Evolutionary conservation across 2,329 filamentous ascomycete species (phyloP).

Genomic region (Stemphylium lycopersici): DNA sequence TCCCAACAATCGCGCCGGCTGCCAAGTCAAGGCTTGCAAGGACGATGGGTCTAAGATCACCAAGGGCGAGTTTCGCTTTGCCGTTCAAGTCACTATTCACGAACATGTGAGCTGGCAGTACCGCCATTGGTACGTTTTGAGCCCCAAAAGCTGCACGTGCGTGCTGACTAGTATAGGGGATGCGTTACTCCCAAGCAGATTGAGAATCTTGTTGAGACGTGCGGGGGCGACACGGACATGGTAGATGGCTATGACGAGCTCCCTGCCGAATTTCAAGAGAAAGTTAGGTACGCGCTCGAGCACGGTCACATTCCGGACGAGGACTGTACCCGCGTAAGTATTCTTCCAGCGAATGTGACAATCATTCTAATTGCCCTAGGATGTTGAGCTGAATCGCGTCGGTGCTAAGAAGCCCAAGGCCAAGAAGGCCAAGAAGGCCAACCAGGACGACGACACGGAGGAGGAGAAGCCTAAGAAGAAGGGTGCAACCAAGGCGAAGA

Average conservation of each 20-base stretch:
- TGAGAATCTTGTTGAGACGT: slow-evolving; percentile 65
- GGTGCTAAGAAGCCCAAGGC: slow-evolving; percentile 59
- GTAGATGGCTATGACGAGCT: slow-evolving; percentile 86
- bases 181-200: slow-evolving; percentile 83
- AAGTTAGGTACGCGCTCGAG: slow-evolving; percentile 72
- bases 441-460: slow-evolving; percentile 24
- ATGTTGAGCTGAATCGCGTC: slow-evolving; percentile 73
- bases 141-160: too few species aligned
- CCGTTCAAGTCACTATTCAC: slow-evolving; percentile 69
- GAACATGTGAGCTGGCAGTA: slow-evolving; percentile 72
- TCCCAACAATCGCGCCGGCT: slow-evolving; percentile 71
- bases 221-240: slow-evolving; percentile 65
- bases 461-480: slow-evolving; percentile 53
- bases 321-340: slow-evolving; percentile 85
- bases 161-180: slow-evolving; percentile 65
- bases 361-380: slow-evolving; percentile 56
- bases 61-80: slow-evolving; percentile 75
- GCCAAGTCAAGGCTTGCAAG: slow-evolving; percentile 76
- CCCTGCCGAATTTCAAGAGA: slow-evolving; percentile 70
- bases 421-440: slow-evolving; percentile 40
- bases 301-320: slow-evolving; percentile 82
- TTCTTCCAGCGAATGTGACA: background rate
- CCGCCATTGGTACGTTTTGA: slow-evolving; percentile 77
- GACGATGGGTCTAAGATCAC: slow-evolving; percentile 70
- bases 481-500: slow-evolving; percentile 40